Evolutionary conservation across 495 filamentous ascomycete species (phyloP), one percentile per base, ranked within the genome.

Genomic region (Lasiosphaeria ovina): DNA sequence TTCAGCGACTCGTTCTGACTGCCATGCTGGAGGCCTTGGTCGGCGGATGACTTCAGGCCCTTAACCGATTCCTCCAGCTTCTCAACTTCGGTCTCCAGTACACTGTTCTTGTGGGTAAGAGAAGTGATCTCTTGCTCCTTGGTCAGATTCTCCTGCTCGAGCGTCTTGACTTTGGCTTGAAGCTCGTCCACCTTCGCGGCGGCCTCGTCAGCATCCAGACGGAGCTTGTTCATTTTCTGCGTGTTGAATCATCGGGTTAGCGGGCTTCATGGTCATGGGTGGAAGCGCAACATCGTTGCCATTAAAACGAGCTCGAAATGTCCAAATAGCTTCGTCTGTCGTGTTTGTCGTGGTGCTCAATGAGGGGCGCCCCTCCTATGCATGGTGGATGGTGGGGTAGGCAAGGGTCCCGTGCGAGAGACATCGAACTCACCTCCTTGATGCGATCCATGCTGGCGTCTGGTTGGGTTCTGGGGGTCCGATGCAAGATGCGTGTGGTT

Each of bases 61-160:
- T 89, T 89, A 66, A 95, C 79, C 61, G 74, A 72, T 14, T 71
- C 69, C 77, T 97, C 94, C 50, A 92, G 79, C 81, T 96, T 96
- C 77, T 97, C 95, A 66, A 95, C 87, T 70, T 97, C 91, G 55
- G 72, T 63, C 74, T 97, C 93, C n/a, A 97, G 86, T 45, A 95
- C 80, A 58, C 84, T 81, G 76, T 95, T 96, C 76, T 89, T 92
- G 87, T 97, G 93, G 69, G 85, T 83, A 59, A 98, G 87, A 34
- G 94, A 98, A 58, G 87, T 91, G 72, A 98, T 96, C 76, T 98
- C 93, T 75, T 98, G 93, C 77, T 98, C 94, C 82, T 98, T 98
- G 59, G 87, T 76, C 47, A 95, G 84, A 73, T 92, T 98, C 80
- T 97, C 93, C 74, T 97, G 90, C 78, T 98, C 92, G 60, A 98